Evolutionary conservation across 139 green algal genomes (phyloP), one percentile per base, ranked within the genome.

Genomic region (Chlorella sp.): DNA sequence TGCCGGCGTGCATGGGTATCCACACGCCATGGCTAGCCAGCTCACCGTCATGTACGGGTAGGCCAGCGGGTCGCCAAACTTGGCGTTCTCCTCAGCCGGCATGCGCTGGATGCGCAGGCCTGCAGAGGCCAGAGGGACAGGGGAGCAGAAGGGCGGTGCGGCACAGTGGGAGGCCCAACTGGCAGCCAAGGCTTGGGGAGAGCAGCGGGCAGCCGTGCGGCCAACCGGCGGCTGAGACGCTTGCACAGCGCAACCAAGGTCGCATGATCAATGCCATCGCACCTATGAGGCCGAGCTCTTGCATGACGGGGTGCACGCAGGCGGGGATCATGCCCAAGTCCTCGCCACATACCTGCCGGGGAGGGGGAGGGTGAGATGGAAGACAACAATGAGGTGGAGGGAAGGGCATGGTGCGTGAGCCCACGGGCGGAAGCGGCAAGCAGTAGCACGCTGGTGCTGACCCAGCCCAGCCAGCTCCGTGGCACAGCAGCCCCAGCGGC

Each of bases 91-190:
- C 83, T 92, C 87, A 1, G 88, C 86, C 13, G 95, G 87, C 95
- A 98, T 98, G 70, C 95, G 92, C 87, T 98, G 95, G 73, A 98
- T 98, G 74, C 95, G 91, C 86, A 98, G 89, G 11, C 95, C 90
- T 88, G 85, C 38, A 41, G 26, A 48, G 62, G 43, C 24, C 0
- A 44, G 30, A 44, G 46, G 43, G 22, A 36, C 19, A 73, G 65
- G 51, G 11, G 51, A 22, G 30, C 13, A 11, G 24, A 3, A 34
- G 75, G 34, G 51, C 9, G 44, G 75, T 68, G 74, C 13, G 48
- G 32, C 17, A n/a, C 32, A 30, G 32, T 89, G 85, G 95, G 96
- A 9, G 92, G 86, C 84, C 96, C 95, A 20, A 43, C 5, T 98
- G 95, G 68, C 98, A 97, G 73, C 95, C 90, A 85, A 98, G 89